Evolutionary conservation across 768 basidiomycete genomes (phyloP), one percentile per base, ranked within the genome.

Genomic region (Calvatia gigantea): DNA sequence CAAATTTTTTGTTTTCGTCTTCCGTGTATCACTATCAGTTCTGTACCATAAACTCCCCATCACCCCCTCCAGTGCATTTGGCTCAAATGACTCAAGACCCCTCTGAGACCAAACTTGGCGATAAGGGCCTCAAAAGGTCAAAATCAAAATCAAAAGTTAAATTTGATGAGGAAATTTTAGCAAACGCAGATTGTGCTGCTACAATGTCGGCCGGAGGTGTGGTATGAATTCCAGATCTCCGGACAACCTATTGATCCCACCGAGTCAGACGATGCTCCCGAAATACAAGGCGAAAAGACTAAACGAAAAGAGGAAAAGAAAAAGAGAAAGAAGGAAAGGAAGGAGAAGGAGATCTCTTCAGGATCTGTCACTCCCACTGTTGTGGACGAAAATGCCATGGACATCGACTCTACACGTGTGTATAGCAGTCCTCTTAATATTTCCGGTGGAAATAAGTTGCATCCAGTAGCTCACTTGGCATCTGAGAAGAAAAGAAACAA

Each of bases 401-500:
- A 27, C 14, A 42, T 58, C 19, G 62, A 64, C 39, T 38, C 62
- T 35, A 53, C 61, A 57, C 54, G 69, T 69, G 56, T 57, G 64
- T 60, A 50, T 56, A 41, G 33, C 23, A 27, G 32, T 37, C 23
- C 35, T 8, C 25, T 43, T 9, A 46, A 42, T 38, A 11, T 23
- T 29, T 28, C 19, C 38, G 25, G 21, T 37, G 46, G 15, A 6
- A 43, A 38, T 41, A 28, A 43, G 46, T 37, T 52, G 41, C n/a
- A 48, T 45, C 39, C 48, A 51, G n/a, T 43, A 44, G 49, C 35
- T 2, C 41, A 50, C 58, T 41, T 54, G 31, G 51, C 60, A 50
- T 49, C 62, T 32, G 63, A 67, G 49, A 65, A 70, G 63, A 70
- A 68, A 54, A 66, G 64, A 46, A 67, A 63, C 57, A 69, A 67